phyloP scores from a whole-genome alignment of 2,329 filamentous ascomycete species.

The Fusarium camptoceras region DNA sequence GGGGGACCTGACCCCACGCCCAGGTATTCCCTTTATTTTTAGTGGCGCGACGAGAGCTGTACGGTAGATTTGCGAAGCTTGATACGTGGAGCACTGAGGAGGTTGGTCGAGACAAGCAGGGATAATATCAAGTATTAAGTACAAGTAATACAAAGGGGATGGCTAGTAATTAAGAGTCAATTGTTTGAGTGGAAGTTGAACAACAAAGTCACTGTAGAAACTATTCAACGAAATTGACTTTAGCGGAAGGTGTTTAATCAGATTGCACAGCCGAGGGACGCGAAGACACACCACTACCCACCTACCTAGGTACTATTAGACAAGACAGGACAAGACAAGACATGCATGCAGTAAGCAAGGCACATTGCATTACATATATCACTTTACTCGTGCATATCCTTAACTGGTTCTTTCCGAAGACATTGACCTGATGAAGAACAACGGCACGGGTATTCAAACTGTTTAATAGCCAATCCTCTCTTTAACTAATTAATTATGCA shows the following conservation, averaged over 20 bases:
- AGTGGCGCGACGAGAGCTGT: constrained; percentile 31
- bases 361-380: background rate
- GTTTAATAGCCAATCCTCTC: constrained; percentile 1
- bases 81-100: constrained; percentile 18
- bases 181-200: background rate
- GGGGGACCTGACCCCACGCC: constrained; percentile 33
- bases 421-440: background rate
- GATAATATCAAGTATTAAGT: constrained; percentile 2
- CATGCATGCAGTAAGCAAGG: constrained; percentile 6
- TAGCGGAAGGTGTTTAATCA: background rate
- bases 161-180: background rate
- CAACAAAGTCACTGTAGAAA: constrained; percentile 19
- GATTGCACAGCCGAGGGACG: constrained; percentile 15
- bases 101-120: constrained; percentile 28
- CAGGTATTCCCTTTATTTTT: constrained; percentile 29
- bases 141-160: background rate
- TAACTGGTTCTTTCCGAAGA: background rate
- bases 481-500: background rate
- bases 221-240: constrained; percentile 4
- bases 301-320: background rate
- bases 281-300: background rate
- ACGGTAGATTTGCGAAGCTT: constrained; percentile 17
- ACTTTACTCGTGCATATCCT: constrained; percentile 3
- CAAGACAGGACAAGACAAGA: background rate
- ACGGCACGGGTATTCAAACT: background rate